Percentiles rank a stretch among this genome's conserved stretches.
Conservation (phyloP, 2,329 filamentous ascomycete species). For the Geosmithia morbida region DNA sequence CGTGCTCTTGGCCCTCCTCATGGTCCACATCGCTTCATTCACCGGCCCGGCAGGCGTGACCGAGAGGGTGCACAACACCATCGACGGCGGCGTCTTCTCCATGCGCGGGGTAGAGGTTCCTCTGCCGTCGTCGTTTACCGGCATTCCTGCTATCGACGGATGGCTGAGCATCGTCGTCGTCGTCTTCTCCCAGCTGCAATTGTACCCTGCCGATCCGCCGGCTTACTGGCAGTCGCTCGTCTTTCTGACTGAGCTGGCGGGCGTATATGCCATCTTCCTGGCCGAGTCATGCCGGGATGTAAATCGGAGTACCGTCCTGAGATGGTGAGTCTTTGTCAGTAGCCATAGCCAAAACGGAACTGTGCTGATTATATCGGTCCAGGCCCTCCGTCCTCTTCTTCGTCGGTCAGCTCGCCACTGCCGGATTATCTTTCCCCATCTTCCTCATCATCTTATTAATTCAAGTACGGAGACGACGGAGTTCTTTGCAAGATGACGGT, state of each 20-base stretch:
- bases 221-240: slow-evolving; percentile 13
- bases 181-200: slow-evolving; percentile 10
- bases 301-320: slow-evolving; percentile 6
- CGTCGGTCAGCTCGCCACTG: slow-evolving; percentile 8
- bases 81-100: slow-evolving; percentile 1
- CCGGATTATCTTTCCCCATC: slow-evolving; percentile 8
- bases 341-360: background rate
- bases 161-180: slow-evolving; percentile 6
- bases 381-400: slow-evolving; percentile 9
- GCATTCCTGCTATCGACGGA: slow-evolving; percentile 8
- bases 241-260: slow-evolving; percentile 12
- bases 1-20: slow-evolving; percentile 7
- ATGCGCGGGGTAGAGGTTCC: slow-evolving; percentile 3
- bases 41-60: slow-evolving; percentile 4
- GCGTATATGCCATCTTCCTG: slow-evolving; percentile 11
- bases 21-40: slow-evolving; percentile 8
- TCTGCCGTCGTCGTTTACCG: slow-evolving; percentile 8
- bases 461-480: background rate
- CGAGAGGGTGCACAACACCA: slow-evolving; percentile 2
- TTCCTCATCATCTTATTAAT: slow-evolving; percentile 3
- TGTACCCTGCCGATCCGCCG: slow-evolving; percentile 6
- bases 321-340: slow-evolving; percentile 8
- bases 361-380: background rate
- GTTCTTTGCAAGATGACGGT: background rate
- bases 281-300: slow-evolving; percentile 9